These are phyloP conservation scores for Cladosporium oxysporum DNA, from an alignment of 2,329 filamentous ascomycete genomes.

Conservation along the genomic window DNA sequence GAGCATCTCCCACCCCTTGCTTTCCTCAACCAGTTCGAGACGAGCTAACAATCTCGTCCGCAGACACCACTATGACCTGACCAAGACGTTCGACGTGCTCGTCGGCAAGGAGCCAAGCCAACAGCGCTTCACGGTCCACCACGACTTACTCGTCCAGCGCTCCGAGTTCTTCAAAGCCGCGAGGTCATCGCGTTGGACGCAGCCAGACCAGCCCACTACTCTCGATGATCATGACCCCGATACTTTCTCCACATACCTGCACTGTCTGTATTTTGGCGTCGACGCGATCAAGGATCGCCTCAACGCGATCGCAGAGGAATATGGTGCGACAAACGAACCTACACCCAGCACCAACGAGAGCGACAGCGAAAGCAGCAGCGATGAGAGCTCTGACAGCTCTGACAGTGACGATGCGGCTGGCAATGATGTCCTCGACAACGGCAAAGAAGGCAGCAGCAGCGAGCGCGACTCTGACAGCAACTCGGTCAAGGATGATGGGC, in stretches of 20 bases:
- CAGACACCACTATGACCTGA: background rate
- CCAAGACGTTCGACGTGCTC: background rate
- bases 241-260: background rate
- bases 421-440: background rate
- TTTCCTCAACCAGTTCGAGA: background rate
- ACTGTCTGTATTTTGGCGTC: background rate
- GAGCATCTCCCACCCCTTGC: background rate
- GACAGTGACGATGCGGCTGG: background rate
- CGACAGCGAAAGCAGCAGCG: background rate
- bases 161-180: background rate
- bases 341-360: background rate
- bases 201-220: background rate
- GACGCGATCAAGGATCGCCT: background rate
- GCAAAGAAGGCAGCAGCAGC: background rate
- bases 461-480: background rate
- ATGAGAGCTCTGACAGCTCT: background rate
- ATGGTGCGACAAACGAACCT: background rate
- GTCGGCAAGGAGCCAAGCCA: background rate
- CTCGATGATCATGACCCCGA: slow-evolving; percentile 1
- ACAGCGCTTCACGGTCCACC: background rate
- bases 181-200: background rate
- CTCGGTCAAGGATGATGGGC: background rate
- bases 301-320: background rate
- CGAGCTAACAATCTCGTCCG: background rate
- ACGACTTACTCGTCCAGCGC: background rate